A percentile compares a stretch with the other conserved stretches of the same genome.
These are phyloP conservation scores for Sambucus nigra DNA, from an alignment of 129 eudicot genomes.

Conservation along the genomic window DNA sequence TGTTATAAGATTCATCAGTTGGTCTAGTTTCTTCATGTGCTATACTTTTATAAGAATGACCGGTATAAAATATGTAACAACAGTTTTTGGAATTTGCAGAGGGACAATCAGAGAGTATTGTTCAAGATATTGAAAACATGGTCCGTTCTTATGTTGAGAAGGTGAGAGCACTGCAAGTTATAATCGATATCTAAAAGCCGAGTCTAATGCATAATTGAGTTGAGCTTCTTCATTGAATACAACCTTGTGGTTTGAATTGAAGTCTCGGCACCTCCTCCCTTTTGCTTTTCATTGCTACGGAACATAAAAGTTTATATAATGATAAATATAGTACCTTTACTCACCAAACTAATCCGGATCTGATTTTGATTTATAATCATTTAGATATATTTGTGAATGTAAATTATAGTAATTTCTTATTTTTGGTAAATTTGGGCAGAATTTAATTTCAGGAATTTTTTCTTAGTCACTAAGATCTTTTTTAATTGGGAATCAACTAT, in stretches of 20 bases:
- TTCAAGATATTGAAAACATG: constrained; percentile 95
- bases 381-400: too few relatives aligned
- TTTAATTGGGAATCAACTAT: too few relatives aligned
- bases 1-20: not conserved
- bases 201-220: not conserved
- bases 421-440: too few relatives aligned
- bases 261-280: too few relatives aligned
- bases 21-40: not conserved
- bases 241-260: not conserved
- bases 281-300: not conserved
- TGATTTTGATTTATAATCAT: too few relatives aligned
- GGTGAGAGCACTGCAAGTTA: constrained; percentile 26
- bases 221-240: not conserved
- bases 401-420: too few relatives aligned
- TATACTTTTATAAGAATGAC: constrained; percentile 7
- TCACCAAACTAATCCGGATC: too few relatives aligned
- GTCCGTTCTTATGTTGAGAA: constrained; percentile 95
- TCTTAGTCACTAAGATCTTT: too few relatives aligned
- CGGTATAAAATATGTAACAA: constrained; percentile 16
- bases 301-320: too few relatives aligned
- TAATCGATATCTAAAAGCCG: constrained; percentile 5
- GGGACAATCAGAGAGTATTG: constrained; percentile 90
- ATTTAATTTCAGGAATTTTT: too few relatives aligned
- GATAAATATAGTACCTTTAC: too few relatives aligned
- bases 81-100: constrained; percentile 41